These are phyloP conservation scores for Boletus coccyginus DNA, from an alignment of 768 basidiomycete genomes.

Conservation along the genomic window DNA sequence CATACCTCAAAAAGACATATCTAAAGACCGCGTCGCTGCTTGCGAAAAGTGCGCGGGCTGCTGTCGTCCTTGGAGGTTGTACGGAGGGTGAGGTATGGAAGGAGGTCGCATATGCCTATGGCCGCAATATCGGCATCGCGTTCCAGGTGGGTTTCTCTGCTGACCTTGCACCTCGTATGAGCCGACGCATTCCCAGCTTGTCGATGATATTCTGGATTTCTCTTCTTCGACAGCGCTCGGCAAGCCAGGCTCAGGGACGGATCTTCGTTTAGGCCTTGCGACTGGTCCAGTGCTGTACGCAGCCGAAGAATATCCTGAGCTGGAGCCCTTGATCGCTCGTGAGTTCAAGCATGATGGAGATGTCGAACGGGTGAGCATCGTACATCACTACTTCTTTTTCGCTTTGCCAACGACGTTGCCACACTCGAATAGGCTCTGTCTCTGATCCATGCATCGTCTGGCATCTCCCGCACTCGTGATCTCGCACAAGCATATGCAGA, in stretches of 20 bases:
- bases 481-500: conserved; percentile 76
- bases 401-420: neutral
- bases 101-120: conserved; percentile 89
- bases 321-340: conserved; percentile 75
- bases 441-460: conserved; percentile 57
- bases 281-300: conserved; percentile 87
- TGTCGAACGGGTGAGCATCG: conserved; percentile 61
- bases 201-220: conserved; percentile 95
- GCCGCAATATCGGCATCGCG: conserved; percentile 88
- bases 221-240: conserved; percentile 77
- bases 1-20: conserved; percentile 91
- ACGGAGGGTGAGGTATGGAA: conserved; percentile 77
- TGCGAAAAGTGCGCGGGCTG: conserved; percentile 82
- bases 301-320: conserved; percentile 75
- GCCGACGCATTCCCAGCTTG: conserved; percentile 53
- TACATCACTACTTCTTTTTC: neutral
- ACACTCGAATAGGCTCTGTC: conserved; percentile 53
- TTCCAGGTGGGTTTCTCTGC: conserved; percentile 65
- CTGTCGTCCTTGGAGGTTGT: conserved; percentile 85
- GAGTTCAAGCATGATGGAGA: conserved; percentile 79
- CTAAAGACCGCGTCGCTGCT: conserved; percentile 89
- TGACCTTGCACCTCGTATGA: too few species aligned
- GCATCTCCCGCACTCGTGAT: conserved; percentile 71
- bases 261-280: conserved; percentile 78
- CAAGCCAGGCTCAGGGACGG: conserved; percentile 82